Evolutionary conservation across 2,329 filamentous ascomycete genomes (phyloP).

Genomic region (Sphaerulina vaccinii): DNA sequence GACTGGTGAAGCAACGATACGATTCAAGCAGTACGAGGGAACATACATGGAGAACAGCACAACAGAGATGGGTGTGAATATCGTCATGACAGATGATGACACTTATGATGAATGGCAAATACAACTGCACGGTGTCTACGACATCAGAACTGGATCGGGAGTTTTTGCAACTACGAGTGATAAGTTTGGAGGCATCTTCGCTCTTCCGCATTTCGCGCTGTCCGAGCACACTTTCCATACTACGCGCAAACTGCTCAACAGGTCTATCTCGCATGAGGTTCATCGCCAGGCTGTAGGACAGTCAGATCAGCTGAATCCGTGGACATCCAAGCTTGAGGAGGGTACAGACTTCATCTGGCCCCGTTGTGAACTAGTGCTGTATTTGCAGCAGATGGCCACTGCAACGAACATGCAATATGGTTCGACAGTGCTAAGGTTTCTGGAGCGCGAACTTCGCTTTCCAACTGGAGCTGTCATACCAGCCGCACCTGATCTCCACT

Average conservation of each 20-base stretch:
- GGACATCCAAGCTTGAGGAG: conserved; percentile 68
- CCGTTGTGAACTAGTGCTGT: conserved; percentile 86
- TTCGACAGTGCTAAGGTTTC: conserved; percentile 45
- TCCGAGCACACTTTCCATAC: conserved; percentile 52
- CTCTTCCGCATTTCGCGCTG: conserved; percentile 77
- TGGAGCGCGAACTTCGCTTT: conserved; percentile 60
- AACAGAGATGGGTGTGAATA: conserved; percentile 66
- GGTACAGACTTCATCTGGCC: conserved; percentile 58
- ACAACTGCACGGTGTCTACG: conserved; percentile 80
- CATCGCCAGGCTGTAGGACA: conserved; percentile 63
- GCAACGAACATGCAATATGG: conserved; percentile 30
- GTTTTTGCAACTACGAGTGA: conserved; percentile 87
- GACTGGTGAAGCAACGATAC: conserved; percentile 67
- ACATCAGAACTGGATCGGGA: conserved; percentile 74
- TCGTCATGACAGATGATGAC: conserved; percentile 70
- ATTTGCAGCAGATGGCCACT: conserved; percentile 63
- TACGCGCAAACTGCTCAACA: conserved; percentile 62
- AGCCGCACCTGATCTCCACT: conserved; percentile 52
- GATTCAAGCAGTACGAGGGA: conserved; percentile 57
- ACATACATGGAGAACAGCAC: conserved; percentile 50
- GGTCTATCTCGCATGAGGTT: conserved; percentile 67
- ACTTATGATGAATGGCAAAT: conserved; percentile 77
- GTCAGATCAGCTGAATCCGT: conserved; percentile 60
- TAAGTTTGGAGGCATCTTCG: conserved; percentile 87
- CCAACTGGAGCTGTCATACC: conserved; percentile 58